Evolutionary conservation across 176 grass and related monocot species (phyloP).

Genomic region (Triticum turgidum): DNA sequence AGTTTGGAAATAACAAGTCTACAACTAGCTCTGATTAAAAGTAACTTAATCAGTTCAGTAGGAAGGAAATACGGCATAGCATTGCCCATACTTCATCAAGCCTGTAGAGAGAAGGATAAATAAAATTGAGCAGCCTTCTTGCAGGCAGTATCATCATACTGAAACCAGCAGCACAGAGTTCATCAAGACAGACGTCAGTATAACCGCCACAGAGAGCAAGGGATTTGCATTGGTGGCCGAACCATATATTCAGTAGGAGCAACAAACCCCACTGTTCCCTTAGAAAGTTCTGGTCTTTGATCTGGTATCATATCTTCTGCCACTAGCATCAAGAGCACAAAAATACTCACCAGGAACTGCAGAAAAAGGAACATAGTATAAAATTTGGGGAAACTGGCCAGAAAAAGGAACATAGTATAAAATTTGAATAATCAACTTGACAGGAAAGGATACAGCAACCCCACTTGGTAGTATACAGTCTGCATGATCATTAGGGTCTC

Average conservation of each 20-base stretch:
- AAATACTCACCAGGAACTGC: slow-evolving; percentile 90
- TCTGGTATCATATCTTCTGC: slow-evolving; percentile 77
- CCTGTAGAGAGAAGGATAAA: slow-evolving; percentile 80
- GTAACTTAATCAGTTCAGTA: not conserved
- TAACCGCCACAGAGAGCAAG: slow-evolving; percentile 87
- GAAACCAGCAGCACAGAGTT: slow-evolving; percentile 84
- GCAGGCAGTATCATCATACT: slow-evolving; percentile 88
- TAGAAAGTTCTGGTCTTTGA: slow-evolving; percentile 88
- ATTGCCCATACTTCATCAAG: slow-evolving; percentile 69
- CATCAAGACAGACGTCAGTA: slow-evolving; percentile 86
- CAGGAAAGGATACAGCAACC: too few species aligned
- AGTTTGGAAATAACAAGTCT: not conserved
- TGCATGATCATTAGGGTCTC: too few species aligned
- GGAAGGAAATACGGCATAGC: slow-evolving; percentile 50
- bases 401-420: too few species aligned
- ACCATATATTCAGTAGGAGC: slow-evolving; percentile 99
- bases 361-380: slow-evolving; percentile 14
- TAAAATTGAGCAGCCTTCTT: slow-evolving; percentile 58
- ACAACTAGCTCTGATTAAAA: slow-evolving; percentile 4
- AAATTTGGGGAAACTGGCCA: too few species aligned
- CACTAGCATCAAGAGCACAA: slow-evolving; percentile 76
- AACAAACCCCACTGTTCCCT: slow-evolving; percentile 96
- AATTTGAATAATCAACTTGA: too few species aligned
- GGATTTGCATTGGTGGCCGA: slow-evolving; percentile 91
- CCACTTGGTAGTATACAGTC: too few species aligned